Evolutionary conservation across 768 basidiomycete species (phyloP).

Genomic region (Boletus sensibilis): DNA sequence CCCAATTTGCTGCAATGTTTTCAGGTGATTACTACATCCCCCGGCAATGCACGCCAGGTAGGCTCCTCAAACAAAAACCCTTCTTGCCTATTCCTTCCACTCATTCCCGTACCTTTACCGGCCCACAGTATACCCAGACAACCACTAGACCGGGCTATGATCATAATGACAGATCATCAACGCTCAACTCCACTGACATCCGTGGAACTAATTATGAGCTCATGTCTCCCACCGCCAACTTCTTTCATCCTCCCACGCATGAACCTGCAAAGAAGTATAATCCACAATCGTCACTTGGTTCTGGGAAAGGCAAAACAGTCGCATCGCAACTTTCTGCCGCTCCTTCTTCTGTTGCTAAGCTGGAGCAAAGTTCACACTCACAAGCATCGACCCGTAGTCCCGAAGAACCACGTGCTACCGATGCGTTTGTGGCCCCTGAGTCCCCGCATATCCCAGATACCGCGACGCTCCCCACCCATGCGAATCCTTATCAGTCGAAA

Average conservation of each 20-base stretch:
- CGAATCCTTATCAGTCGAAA: constrained; percentile 5
- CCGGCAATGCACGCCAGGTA: constrained; percentile 70
- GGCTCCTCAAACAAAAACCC: constrained; percentile 22
- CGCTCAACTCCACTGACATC: constrained; percentile 23
- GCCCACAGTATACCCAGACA: constrained; percentile 24
- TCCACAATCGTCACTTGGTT: constrained; percentile 22
- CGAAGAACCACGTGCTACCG: constrained; percentile 21
- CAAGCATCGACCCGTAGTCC: constrained; percentile 17
- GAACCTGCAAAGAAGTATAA: constrained; percentile 13
- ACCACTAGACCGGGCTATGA: constrained; percentile 25
- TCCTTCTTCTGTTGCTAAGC: constrained; percentile 13
- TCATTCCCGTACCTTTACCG: constrained; percentile 7
- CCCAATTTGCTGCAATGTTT: background rate
- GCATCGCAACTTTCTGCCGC: constrained; percentile 10
- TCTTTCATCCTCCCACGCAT: constrained; percentile 12
- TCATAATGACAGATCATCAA: constrained; percentile 17
- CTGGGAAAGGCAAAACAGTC: constrained; percentile 19
- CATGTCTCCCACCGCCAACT: constrained; percentile 16
- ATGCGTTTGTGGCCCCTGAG: constrained; percentile 10
- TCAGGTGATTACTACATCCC: constrained; percentile 64
- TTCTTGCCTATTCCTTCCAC: background rate
- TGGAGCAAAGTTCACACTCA: constrained; percentile 14
- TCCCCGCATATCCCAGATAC: constrained; percentile 5
- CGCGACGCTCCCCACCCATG: constrained; percentile 10
- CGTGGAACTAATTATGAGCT: constrained; percentile 32